phyloP scores from a whole-genome alignment of 495 filamentous ascomycete genomes.

The Cairneyella variabilis region DNA sequence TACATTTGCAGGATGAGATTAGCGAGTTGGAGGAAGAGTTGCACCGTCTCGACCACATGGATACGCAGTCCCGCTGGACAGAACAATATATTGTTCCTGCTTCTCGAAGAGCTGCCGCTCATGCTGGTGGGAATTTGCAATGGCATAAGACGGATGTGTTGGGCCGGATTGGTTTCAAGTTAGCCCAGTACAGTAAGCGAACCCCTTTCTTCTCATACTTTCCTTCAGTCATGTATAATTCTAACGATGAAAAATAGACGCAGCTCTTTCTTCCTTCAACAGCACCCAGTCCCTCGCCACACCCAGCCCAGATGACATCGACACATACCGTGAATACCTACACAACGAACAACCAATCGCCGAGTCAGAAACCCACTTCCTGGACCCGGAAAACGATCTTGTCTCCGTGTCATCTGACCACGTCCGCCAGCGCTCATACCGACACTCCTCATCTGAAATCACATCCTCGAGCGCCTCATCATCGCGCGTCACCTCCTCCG shows the following conservation, averaged over 20 bases:
- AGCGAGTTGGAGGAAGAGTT: constrained; percentile 74
- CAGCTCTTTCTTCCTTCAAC: constrained; percentile 64
- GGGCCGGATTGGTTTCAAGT: constrained; percentile 66
- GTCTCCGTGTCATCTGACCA: constrained; percentile 41
- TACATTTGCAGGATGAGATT: constrained; percentile 86
- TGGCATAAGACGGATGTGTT: constrained; percentile 68
- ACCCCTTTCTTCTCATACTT: too few relatives aligned
- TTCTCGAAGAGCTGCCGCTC: constrained; percentile 64
- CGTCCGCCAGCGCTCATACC: constrained; percentile 7
- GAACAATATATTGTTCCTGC: constrained; percentile 51
- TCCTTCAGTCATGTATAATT: not conserved
- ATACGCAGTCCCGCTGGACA: constrained; percentile 59
- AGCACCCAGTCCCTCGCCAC: constrained; percentile 50
- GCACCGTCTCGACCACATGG: constrained; percentile 63
- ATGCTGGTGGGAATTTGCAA: constrained; percentile 61
- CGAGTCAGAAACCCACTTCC: constrained; percentile 63
- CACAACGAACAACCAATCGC: constrained; percentile 56
- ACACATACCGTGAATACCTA: constrained; percentile 65
- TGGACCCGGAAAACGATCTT: constrained; percentile 63
- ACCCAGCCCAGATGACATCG: constrained; percentile 54
- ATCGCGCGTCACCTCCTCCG: not conserved
- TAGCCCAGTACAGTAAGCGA: constrained; percentile 85
- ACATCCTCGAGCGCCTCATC: too few relatives aligned
- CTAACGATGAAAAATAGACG: constrained; percentile 44
- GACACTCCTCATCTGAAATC: too few relatives aligned